Evolutionary conservation across 352 stramenopile genomes (phyloP).

Genomic region (Globisporangium alternatum): DNA sequence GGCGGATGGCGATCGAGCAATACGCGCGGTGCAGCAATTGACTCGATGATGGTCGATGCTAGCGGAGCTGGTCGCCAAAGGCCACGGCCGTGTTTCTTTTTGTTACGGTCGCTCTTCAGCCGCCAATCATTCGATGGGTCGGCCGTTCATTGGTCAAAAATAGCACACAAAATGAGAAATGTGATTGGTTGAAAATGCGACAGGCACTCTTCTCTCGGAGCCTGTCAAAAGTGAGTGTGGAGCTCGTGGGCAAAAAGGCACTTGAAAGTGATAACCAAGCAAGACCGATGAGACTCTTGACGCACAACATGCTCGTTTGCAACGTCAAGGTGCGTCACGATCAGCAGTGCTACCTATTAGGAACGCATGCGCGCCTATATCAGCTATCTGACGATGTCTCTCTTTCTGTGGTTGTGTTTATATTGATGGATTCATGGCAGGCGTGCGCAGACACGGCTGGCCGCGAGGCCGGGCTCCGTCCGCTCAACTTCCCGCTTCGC

Average conservation of each 20-base stretch:
- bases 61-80: slow-evolving; percentile 6
- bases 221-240: slow-evolving; percentile 3
- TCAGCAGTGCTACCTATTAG: background rate
- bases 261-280: background rate
- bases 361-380: background rate
- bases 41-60: background rate
- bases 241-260: background rate
- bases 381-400: background rate
- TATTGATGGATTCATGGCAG: slow-evolving; percentile 23
- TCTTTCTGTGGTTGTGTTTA: background rate
- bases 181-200: background rate
- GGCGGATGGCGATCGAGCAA: slow-evolving; percentile 7
- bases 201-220: background rate
- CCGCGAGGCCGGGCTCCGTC: slow-evolving; percentile 48
- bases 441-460: slow-evolving; percentile 73
- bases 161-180: background rate
- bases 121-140: slow-evolving; percentile 37
- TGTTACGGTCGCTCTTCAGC: slow-evolving; percentile 14
- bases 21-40: slow-evolving; percentile 7
- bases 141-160: slow-evolving; percentile 28
- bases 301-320: slow-evolving; percentile 87
- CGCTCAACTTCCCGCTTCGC: slow-evolving; percentile 80
- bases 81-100: slow-evolving; percentile 1
- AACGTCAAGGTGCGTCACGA: slow-evolving; percentile 61
- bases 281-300: slow-evolving; percentile 69